A percentile compares a stretch with the other conserved stretches of the same genome.
Evolutionary conservation across 1,284 basidiomycete genomes (phyloP).

Genomic region (Papiliotrema terrestris): DNA sequence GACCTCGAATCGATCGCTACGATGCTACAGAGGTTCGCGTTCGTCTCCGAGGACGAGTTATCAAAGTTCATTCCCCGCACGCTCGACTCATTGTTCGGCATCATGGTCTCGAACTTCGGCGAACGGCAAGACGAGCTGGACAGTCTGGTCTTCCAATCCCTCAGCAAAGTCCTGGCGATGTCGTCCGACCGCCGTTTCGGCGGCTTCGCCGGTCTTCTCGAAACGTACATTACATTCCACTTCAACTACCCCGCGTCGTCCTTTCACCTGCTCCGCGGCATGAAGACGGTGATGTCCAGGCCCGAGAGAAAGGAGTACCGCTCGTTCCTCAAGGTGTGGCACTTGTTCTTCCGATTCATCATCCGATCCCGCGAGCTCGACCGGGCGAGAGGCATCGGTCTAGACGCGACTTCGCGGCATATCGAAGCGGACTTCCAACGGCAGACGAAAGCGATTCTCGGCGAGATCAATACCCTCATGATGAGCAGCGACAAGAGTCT

Average conservation of each 20-base stretch:
- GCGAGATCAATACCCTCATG: constrained; percentile 87
- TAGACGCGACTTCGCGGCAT: constrained; percentile 79
- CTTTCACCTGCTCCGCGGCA: constrained; percentile 76
- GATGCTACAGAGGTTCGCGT: constrained; percentile 80
- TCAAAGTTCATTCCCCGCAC: constrained; percentile 91
- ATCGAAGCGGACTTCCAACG: constrained; percentile 80
- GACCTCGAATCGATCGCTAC: constrained; percentile 67
- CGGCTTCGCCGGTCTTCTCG: constrained; percentile 88
- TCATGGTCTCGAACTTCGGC: constrained; percentile 73
- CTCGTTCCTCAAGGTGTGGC: constrained; percentile 89
- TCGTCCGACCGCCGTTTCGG: constrained; percentile 92
- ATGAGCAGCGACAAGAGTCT: constrained; percentile 68
- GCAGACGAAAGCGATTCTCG: constrained; percentile 70
- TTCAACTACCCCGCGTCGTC: constrained; percentile 76
- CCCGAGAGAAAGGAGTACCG: constrained; percentile 75
- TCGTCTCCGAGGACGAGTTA: constrained; percentile 87
- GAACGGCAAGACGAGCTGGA: constrained; percentile 69
- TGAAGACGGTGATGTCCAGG: constrained; percentile 75
- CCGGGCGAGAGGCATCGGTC: constrained; percentile 69
- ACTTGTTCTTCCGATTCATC: constrained; percentile 92
- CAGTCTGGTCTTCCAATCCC: constrained; percentile 79
- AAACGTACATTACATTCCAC: constrained; percentile 87
- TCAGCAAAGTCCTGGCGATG: constrained; percentile 85
- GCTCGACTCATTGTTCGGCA: constrained; percentile 89
- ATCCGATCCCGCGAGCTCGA: constrained; percentile 82